phyloP scores from a whole-genome alignment of 208 protist genomes.

The Acanthamoeba sp. region DNA sequence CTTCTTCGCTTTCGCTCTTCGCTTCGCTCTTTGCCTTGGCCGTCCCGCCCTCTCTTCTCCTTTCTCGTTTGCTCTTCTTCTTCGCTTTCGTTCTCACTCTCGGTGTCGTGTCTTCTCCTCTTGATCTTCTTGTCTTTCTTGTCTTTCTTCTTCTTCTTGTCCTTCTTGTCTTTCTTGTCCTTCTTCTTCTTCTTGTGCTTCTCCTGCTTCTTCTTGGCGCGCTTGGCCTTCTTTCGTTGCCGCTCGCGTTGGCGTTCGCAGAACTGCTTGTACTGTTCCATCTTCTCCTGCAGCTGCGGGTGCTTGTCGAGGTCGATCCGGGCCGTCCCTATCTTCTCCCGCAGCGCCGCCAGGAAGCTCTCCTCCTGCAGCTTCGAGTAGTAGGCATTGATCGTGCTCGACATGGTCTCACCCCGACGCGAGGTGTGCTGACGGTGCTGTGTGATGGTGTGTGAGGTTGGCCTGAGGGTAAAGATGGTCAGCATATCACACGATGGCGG shows the following conservation, averaged over 20 bases:
- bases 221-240: not conserved
- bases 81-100: not conserved
- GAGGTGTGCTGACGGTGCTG: too few relatives aligned
- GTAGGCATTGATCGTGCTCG: constrained; percentile 15
- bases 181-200: not conserved
- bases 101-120: not conserved
- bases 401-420: too few relatives aligned
- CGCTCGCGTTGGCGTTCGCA: constrained; percentile 20
- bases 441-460: too few relatives aligned
- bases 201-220: constrained; percentile 39
- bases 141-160: not conserved
- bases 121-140: not conserved
- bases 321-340: constrained; percentile 16
- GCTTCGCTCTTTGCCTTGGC: not conserved
- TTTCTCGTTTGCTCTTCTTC: not conserved
- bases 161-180: not conserved
- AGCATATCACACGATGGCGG: too few relatives aligned
- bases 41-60: not conserved
- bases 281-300: constrained; percentile 46
- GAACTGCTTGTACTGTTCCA: constrained; percentile 52
- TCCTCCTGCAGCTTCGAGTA: constrained; percentile 56
- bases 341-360: constrained; percentile 55
- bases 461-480: too few relatives aligned
- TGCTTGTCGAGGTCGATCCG: constrained; percentile 40
- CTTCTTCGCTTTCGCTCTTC: not conserved